Evolutionary conservation across 2,329 filamentous ascomycete species (phyloP).

Genomic region (Colletotrichum sp.): DNA sequence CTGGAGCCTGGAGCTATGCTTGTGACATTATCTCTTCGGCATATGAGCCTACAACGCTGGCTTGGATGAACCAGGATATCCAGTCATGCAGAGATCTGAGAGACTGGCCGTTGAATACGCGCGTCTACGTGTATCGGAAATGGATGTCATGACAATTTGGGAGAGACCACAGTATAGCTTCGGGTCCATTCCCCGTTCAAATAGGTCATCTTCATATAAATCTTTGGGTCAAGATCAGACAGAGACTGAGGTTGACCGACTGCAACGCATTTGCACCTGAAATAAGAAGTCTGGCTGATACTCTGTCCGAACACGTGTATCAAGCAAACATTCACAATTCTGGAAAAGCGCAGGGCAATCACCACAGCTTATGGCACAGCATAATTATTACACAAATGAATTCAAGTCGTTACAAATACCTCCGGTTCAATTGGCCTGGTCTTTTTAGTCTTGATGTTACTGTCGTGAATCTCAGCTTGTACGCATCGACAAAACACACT

Average conservation of each 20-base stretch:
- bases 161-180: rapidly evolving
- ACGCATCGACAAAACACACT: neutral
- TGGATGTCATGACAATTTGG: rapidly evolving
- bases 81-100: neutral
- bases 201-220: neutral
- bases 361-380: neutral
- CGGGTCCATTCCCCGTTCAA: rapidly evolving
- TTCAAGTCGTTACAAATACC: rapidly evolving
- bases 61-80: rapidly evolving
- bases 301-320: neutral
- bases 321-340: neutral
- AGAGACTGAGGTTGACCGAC: neutral
- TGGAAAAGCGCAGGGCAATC: neutral
- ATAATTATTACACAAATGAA: rapidly evolving
- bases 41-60: neutral
- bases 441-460: rapidly evolving
- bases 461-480: neutral
- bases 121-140: neutral
- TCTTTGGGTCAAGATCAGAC: rapidly evolving
- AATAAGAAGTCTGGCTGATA: neutral
- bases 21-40: neutral
- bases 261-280: neutral
- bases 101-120: neutral
- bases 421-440: rapidly evolving
- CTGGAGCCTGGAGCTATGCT: rapidly evolving